A percentile compares a stretch with the other conserved stretches of the same genome.
Evolutionary conservation across 805 yeast genomes (phyloP).

Genomic region (Maudiozyma pseudohumilis): DNA sequence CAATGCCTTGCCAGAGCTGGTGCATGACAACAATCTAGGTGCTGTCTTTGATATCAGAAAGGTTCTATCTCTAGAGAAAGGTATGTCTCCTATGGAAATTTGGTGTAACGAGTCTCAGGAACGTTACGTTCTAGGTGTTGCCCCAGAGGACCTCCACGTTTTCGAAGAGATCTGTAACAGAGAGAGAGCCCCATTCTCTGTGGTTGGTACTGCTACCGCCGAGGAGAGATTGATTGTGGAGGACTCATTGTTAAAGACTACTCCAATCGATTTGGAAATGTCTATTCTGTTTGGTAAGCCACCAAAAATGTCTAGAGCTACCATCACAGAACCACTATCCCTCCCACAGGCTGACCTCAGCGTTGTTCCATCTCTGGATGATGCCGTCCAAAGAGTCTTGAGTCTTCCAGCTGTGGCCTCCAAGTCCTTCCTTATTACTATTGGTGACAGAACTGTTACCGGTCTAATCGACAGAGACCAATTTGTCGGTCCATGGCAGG

Average conservation of each 20-base stretch:
- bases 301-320: conserved; percentile 82
- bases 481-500: conserved; percentile 99
- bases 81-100: conserved; percentile 99
- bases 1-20: conserved; percentile 94
- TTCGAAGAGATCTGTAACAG: conserved; percentile 80
- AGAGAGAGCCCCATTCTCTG: conserved; percentile 93
- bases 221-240: conserved; percentile 76
- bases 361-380: conserved; percentile 35
- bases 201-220: conserved; percentile 87
- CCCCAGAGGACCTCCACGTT: conserved; percentile 58
- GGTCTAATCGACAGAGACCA: conserved; percentile 96
- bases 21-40: conserved; percentile 93
- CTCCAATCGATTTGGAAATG: conserved; percentile 95
- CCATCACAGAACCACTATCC: conserved; percentile 50
- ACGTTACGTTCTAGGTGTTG: conserved; percentile 89
- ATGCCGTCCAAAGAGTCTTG: conserved; percentile 73
- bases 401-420: conserved; percentile 92
- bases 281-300: conserved; percentile 91
- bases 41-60: conserved; percentile 88
- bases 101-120: conserved; percentile 99
- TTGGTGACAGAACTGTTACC: conserved; percentile 96
- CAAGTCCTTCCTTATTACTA: conserved; percentile 89
- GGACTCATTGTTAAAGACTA: conserved; percentile 65
- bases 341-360: conserved; percentile 33
- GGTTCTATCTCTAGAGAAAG: conserved; percentile 83